phyloP scores from a whole-genome alignment of 345 rosid genomes.

The Mallotus nudiflorus region DNA sequence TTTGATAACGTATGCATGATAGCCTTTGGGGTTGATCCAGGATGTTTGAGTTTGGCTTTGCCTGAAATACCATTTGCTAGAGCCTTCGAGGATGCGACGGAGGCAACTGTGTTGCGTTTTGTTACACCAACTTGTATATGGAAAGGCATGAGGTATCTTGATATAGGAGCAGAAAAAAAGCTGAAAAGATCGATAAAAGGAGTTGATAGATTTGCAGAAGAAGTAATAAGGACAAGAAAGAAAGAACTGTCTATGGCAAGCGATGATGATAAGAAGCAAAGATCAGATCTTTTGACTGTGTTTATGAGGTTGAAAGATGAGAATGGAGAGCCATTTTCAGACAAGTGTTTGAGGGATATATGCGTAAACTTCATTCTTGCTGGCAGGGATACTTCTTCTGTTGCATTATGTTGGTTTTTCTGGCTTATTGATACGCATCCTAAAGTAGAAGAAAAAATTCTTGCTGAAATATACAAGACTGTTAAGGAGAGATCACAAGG shows the following conservation, averaged over 20 bases:
- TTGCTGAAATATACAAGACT: constrained; percentile 56
- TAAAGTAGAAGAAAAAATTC: constrained; percentile 56
- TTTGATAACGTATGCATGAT: constrained; percentile 95
- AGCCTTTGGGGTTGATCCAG: constrained; percentile 94
- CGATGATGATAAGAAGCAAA: constrained; percentile 27
- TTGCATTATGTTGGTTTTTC: constrained; percentile 91
- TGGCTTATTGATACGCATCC: constrained; percentile 80
- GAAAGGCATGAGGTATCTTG: constrained; percentile 70
- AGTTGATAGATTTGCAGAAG: constrained; percentile 73
- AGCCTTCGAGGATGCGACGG: constrained; percentile 93
- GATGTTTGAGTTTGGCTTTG: constrained; percentile 59
- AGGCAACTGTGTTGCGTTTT: constrained; percentile 66
- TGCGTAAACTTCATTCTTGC: constrained; percentile 96
- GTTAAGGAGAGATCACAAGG: constrained; percentile 44
- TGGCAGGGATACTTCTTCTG: constrained; percentile 96
- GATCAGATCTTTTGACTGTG: constrained; percentile 73
- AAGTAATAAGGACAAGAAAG: constrained; percentile 76
- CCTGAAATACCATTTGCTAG: constrained; percentile 76
- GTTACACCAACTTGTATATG: constrained; percentile 78
- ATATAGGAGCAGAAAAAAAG: constrained; percentile 73
- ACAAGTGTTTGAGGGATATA: constrained; percentile 83
- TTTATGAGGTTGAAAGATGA: constrained; percentile 65
- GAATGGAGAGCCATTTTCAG: constrained; percentile 55
- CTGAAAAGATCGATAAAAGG: constrained; percentile 64
- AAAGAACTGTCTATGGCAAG: constrained; percentile 49